Conservation (phyloP, 352 stramenopile species). For the Phytopythium kandeliae region DNA sequence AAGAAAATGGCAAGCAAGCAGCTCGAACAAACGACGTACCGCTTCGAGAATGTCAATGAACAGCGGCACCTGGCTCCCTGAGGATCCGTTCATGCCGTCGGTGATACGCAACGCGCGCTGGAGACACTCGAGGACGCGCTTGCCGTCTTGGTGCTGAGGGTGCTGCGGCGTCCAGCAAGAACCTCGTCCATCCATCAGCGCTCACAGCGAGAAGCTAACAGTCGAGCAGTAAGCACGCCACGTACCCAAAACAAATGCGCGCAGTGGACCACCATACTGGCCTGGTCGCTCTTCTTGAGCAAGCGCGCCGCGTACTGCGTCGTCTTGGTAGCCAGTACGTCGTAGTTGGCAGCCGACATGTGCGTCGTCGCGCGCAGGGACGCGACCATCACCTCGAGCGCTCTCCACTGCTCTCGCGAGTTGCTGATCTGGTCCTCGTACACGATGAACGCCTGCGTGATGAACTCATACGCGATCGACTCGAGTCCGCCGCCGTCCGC, state of each 20-base stretch:
- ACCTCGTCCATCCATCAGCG: not conserved
- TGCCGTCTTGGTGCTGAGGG: slow-evolving; percentile 84
- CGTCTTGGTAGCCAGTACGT: slow-evolving; percentile 95
- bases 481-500: slow-evolving; percentile 83
- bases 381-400: slow-evolving; percentile 88
- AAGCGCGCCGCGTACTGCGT: slow-evolving; percentile 96
- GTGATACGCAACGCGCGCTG: slow-evolving; percentile 95
- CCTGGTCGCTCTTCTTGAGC: slow-evolving; percentile 96
- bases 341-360: slow-evolving; percentile 89
- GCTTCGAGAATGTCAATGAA: slow-evolving; percentile 96
- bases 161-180: slow-evolving; percentile 26
- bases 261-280: slow-evolving; percentile 91
- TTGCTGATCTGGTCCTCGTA: slow-evolving; percentile 97
- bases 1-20: not conserved
- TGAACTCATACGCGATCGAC: slow-evolving; percentile 96
- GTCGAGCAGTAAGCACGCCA: slow-evolving; percentile 1
- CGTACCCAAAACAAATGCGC: slow-evolving; percentile 95
- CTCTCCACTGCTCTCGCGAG: slow-evolving; percentile 84
- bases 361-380: slow-evolving; percentile 76
- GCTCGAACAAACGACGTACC: slow-evolving; percentile 28
- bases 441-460: slow-evolving; percentile 93
- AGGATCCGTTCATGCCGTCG: slow-evolving; percentile 73
- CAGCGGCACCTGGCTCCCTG: slow-evolving; percentile 86
- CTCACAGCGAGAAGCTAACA: no score
- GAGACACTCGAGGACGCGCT: slow-evolving; percentile 95